phyloP scores from a whole-genome alignment of 441 rosid species.

The Pelargonium fulgidum region DNA sequence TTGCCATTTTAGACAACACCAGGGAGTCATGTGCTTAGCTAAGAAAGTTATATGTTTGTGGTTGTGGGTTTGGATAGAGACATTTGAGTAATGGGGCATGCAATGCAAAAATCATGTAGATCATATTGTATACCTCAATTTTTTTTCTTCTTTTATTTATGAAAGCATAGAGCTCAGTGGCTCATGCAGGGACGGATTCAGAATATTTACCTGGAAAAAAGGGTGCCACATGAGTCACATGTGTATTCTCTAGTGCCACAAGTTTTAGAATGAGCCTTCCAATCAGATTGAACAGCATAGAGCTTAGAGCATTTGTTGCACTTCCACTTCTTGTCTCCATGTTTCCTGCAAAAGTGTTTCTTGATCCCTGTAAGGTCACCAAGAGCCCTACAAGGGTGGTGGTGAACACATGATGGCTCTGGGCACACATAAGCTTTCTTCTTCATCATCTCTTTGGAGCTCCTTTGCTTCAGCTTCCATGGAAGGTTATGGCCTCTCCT shows the following conservation, averaged over 20 bases:
- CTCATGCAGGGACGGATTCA: too few relatives aligned
- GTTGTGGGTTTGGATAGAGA: not conserved
- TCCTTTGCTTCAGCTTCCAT: slow-evolving; percentile 82
- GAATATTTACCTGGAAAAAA: not conserved
- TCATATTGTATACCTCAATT: too few relatives aligned
- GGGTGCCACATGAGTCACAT: not conserved
- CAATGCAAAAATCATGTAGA: too few relatives aligned
- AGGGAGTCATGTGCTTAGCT: not conserved
- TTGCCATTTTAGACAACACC: too few relatives aligned
- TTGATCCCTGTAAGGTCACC: slow-evolving; percentile 29
- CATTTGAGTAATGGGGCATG: not conserved
- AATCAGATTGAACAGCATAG: slow-evolving; percentile 28
- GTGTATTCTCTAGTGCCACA: slow-evolving; percentile 14
- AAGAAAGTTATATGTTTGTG: not conserved
- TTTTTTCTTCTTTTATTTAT: too few relatives aligned
- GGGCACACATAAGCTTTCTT: slow-evolving; percentile 30
- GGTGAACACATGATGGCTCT: slow-evolving; percentile 27
- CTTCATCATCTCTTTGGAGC: slow-evolving; percentile 25
- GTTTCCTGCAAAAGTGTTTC: slow-evolving; percentile 28
- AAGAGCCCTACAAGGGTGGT: slow-evolving; percentile 27
- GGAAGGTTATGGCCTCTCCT: slow-evolving; percentile 91
- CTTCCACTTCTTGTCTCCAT: slow-evolving; percentile 31
- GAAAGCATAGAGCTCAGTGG: too few relatives aligned
- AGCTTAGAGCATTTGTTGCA: slow-evolving; percentile 25
- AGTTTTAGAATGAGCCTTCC: slow-evolving; percentile 23